Base-by-base conservation (phyloP, 257 asterid species). In the Solanum peruvianum region DNA sequence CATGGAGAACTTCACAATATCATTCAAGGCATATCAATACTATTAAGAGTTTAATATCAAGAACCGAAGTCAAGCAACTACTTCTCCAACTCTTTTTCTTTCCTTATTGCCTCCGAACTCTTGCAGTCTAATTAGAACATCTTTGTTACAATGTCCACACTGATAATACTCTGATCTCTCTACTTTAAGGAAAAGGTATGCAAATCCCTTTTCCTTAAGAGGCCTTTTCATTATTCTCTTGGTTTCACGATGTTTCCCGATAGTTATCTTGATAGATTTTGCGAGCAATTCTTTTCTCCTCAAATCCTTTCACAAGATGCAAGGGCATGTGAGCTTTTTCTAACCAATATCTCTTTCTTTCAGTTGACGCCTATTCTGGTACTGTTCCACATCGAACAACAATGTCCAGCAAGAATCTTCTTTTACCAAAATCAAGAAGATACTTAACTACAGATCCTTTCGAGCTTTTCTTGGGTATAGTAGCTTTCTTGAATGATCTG, bases 331-430 rank as follows among this genome's bases (percentile, higher is more conserved):
- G 89, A 87, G 93, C 86, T 85, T 94, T 98, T 91, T 95, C 99
- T 91, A 96, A 93, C 99, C 99, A 96, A 89, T 93, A 96, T 89
- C 91, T 95, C 91, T 94, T 96, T 92, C 88, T 93, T 86, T 88
- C 95, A 60, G 89, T 92, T 31, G 94, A 89, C 37, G 93, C 86
- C 70, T 96, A 98, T 89, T 93, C 97, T 85, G 94, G 88, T 88
- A 35, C 87, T n/a, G n/a, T n/a, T n/a, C n/a, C n/a, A n/a, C n/a
- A n/a, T n/a, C n/a, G n/a, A n/a, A n/a, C n/a, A n/a, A n/a, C n/a
- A n/a, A n/a, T n/a, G n/a, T n/a, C n/a, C n/a, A n/a, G n/a, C n/a
- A n/a, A n/a, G n/a, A n/a, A n/a, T n/a, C n/a, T n/a, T n/a, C n/a
- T n/a, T n/a, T n/a, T n/a, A n/a, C n/a, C n/a, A n/a, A n/a, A n/a